Conservation (phyloP, 1,139 yeast species). For the Suhomyces ambrosiae region DNA sequence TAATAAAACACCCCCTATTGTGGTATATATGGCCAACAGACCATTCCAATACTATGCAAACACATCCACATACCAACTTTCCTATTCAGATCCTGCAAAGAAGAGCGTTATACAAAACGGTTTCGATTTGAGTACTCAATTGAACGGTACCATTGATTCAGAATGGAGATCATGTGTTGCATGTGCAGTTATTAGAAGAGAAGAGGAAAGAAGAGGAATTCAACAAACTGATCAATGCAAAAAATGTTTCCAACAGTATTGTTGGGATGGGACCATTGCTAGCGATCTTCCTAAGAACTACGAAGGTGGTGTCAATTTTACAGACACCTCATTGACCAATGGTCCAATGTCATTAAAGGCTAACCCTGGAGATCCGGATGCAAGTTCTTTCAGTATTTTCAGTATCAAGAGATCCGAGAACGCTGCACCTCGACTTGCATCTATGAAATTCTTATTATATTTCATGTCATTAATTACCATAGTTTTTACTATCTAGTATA, state of each 20-base stretch:
- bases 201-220: slow-evolving; percentile 69
- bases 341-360: slow-evolving; percentile 15
- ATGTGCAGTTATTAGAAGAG: slow-evolving; percentile 85
- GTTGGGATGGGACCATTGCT: slow-evolving; percentile 69
- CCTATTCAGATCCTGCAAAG: slow-evolving; percentile 61
- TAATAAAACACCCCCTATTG: slow-evolving; percentile 59
- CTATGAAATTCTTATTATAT: not conserved
- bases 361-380: slow-evolving; percentile 1
- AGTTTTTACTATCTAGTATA: not conserved
- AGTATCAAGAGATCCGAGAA: slow-evolving; percentile 5
- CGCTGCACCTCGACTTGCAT: slow-evolving; percentile 2
- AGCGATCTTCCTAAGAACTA: slow-evolving; percentile 12
- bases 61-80: slow-evolving; percentile 69
- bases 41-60: slow-evolving; percentile 70
- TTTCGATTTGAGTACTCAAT: slow-evolving; percentile 72
- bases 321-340: slow-evolving; percentile 33
- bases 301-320: slow-evolving; percentile 26
- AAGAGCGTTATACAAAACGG: slow-evolving; percentile 72
- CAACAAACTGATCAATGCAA: slow-evolving; percentile 72
- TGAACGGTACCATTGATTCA: slow-evolving; percentile 69
- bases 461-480: not conserved
- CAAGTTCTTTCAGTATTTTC: slow-evolving; percentile 1
- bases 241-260: slow-evolving; percentile 69
- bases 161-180: slow-evolving; percentile 83
- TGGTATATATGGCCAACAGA: slow-evolving; percentile 79